Conservation (phyloP, 805 yeast genomes). For the Myxozyma neglecta region DNA sequence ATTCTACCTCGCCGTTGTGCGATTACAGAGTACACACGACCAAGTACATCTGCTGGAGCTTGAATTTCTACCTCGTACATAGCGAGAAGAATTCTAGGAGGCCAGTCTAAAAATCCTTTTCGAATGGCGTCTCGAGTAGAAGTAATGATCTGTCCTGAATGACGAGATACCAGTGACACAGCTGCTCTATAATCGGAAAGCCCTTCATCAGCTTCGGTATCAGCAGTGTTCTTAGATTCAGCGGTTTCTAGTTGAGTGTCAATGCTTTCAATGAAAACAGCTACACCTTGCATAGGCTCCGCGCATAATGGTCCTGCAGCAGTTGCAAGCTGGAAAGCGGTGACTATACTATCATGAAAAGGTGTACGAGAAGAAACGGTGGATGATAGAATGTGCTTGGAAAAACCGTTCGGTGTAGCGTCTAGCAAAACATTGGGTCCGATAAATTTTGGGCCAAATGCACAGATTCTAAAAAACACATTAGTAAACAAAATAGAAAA, state of each 20-base stretch:
- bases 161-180: constrained; percentile 44
- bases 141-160: constrained; percentile 72
- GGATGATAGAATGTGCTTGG: constrained; percentile 11
- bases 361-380: constrained; percentile 10
- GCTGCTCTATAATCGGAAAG: background rate
- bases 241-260: constrained; percentile 20
- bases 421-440: constrained; percentile 79
- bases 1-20: constrained; percentile 85
- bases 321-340: constrained; percentile 83
- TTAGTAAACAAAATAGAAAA: background rate
- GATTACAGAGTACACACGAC: constrained; percentile 92
- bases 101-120: constrained; percentile 68
- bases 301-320: constrained; percentile 84
- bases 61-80: constrained; percentile 94
- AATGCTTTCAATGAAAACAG: constrained; percentile 52
- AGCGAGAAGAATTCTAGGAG: constrained; percentile 89
- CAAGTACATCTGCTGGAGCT: constrained; percentile 89
- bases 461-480: constrained; percentile 46
- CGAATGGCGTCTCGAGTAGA: constrained; percentile 73
- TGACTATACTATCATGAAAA: constrained; percentile 56
- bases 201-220: constrained; percentile 4
- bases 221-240: constrained; percentile 29
- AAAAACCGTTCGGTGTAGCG: constrained; percentile 36
- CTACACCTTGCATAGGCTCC: constrained; percentile 84
- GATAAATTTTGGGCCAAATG: constrained; percentile 74